These are phyloP conservation scores for Dillenia suffruticosa DNA, from an alignment of 164 flowering plant species.

Conservation along the genomic window DNA sequence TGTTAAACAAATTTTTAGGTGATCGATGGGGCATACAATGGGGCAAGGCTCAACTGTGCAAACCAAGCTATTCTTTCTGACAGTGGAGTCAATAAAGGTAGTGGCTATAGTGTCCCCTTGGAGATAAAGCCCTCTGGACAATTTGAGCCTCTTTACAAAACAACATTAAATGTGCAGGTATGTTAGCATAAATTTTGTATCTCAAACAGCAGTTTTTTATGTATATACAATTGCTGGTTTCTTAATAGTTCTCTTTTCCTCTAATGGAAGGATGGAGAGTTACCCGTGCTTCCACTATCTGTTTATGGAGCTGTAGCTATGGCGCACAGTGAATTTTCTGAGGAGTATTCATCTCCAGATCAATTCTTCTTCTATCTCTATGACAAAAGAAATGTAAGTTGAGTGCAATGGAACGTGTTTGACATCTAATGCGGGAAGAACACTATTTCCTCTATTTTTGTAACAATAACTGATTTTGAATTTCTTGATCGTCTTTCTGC, in stretches of 20 bases:
- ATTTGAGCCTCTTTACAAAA: slow-evolving; percentile 88
- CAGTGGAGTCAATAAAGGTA: slow-evolving; percentile 32
- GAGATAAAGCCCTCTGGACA: slow-evolving; percentile 98
- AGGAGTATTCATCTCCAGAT: slow-evolving; percentile 81
- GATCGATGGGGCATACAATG: slow-evolving; percentile 77
- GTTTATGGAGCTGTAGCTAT: slow-evolving; percentile 96
- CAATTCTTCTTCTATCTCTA: slow-evolving; percentile 93
- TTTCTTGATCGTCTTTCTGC: neutral
- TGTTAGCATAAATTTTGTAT: neutral
- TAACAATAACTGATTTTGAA: too few species aligned
- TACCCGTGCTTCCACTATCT: slow-evolving; percentile 92
- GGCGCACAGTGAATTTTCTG: slow-evolving; percentile 83
- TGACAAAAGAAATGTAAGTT: slow-evolving; percentile 88
- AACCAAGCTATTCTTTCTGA: slow-evolving; percentile 83
- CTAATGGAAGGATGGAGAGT: slow-evolving; percentile 76
- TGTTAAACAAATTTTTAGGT: slow-evolving; percentile 39
- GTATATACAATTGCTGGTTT: slow-evolving; percentile 3
- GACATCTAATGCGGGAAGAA: too few species aligned
- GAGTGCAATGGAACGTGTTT: too few species aligned
- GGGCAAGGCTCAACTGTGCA: slow-evolving; percentile 54
- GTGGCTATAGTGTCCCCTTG: slow-evolving; percentile 58
- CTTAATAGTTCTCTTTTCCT: slow-evolving; percentile 7
- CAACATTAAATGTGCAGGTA: slow-evolving; percentile 78
- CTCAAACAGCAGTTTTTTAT: neutral
- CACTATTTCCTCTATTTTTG: too few species aligned